Conservation (phyloP, 2,329 filamentous ascomycete species). For the Xylariaceae sp. region DNA sequence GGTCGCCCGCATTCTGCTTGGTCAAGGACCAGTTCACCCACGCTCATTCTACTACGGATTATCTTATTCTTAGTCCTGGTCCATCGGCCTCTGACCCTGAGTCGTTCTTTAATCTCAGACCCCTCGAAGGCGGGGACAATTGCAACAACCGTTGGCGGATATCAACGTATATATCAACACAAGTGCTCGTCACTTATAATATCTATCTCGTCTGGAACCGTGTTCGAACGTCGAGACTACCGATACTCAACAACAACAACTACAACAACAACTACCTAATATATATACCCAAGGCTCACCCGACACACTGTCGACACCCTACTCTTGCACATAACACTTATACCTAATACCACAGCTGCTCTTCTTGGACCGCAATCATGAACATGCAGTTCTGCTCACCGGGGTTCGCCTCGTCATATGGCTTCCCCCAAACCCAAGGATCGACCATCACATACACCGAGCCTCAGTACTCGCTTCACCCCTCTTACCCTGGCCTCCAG, state of each 20-base stretch:
- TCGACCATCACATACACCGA: constrained; percentile 26
- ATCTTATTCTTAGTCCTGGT: constrained; percentile 20
- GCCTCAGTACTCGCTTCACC: constrained; percentile 26
- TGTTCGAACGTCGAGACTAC: constrained; percentile 5
- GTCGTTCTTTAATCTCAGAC: constrained; percentile 30
- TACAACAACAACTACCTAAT: not conserved
- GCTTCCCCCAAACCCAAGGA: constrained; percentile 25
- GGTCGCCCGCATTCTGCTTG: constrained; percentile 14
- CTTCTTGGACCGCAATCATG: constrained; percentile 23
- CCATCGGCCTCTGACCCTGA: constrained; percentile 30
- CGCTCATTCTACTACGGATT: constrained; percentile 30
- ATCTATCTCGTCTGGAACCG: constrained; percentile 13
- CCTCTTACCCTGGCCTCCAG: constrained; percentile 24
- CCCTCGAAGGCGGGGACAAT: not conserved
- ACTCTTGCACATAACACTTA: constrained; percentile 19
- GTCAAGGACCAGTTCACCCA: constrained; percentile 27
- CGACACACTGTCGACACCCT: constrained; percentile 8
- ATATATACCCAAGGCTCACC: constrained; percentile 13
- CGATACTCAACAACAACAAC: no score
- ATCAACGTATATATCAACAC: constrained; percentile 21
- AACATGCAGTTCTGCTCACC: constrained; percentile 29
- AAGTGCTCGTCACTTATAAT: constrained; percentile 15
- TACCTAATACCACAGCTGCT: constrained; percentile 17
- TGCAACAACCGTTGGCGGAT: constrained; percentile 13
- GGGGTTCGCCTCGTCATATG: constrained; percentile 27